Conservation (phyloP, 2,329 filamentous ascomycete species). For the Botrytis byssoidea region DNA sequence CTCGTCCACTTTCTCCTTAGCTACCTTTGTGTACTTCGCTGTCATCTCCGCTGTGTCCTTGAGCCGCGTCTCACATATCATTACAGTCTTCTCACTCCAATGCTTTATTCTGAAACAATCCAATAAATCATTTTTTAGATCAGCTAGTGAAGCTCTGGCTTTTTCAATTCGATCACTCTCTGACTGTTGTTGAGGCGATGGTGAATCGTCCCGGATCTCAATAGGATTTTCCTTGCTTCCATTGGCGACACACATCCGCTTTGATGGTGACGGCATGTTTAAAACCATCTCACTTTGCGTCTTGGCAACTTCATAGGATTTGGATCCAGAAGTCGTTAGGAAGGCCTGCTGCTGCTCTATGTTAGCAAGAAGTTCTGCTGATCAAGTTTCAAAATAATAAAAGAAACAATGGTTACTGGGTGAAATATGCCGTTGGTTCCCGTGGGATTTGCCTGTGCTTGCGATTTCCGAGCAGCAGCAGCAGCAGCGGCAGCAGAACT, state of each 20-base stretch:
- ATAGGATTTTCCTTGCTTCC: neutral
- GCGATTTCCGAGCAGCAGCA: neutral
- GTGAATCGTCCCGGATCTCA: neutral
- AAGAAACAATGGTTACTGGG: neutral
- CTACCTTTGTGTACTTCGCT: neutral
- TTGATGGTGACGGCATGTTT: neutral
- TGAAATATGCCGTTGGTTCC: neutral
- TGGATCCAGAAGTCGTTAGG: neutral
- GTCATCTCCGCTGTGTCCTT: neutral
- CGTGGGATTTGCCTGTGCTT: neutral
- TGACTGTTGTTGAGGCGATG: neutral
- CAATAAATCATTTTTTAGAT: rapidly evolving
- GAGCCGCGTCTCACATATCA: rapidly evolving
- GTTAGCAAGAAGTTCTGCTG: neutral
- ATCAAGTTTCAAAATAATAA: neutral
- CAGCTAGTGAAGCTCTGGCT: neutral
- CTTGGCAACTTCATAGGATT: neutral
- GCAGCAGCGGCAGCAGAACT: neutral
- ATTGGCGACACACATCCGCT: neutral
- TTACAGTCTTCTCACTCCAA: neutral
- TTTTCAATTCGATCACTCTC: neutral
- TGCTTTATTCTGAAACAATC: too few relatives aligned
- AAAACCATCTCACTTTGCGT: too few relatives aligned
- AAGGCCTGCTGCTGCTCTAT: neutral
- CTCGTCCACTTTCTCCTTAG: neutral